Percentiles rank a stretch among this genome's conserved stretches.
These are phyloP conservation scores for Suhomyces xylopsoci DNA, from an alignment of 805 yeast genomes.

Conservation along the genomic window DNA sequence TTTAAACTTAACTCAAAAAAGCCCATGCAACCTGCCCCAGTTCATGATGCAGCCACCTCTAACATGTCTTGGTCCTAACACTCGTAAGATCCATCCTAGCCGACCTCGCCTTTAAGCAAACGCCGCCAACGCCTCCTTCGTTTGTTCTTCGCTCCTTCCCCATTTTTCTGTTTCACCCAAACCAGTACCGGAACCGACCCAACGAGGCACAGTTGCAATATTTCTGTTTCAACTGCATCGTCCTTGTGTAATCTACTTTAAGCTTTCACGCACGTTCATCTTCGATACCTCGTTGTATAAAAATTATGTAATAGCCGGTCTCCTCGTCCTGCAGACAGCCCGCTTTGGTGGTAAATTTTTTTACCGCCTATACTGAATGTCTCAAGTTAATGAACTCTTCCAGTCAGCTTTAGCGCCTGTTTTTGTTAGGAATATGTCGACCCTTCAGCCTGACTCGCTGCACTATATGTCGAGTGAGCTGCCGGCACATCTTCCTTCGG, in stretches of 20 bases:
- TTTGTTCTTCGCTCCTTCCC: not conserved
- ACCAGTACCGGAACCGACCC: not conserved
- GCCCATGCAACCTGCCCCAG: not conserved
- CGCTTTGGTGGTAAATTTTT: not conserved
- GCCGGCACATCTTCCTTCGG: not conserved
- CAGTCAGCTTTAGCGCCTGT: not conserved
- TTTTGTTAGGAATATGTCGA: not conserved
- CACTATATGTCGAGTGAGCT: not conserved
- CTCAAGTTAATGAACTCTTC: not conserved
- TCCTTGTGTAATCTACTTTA: not conserved
- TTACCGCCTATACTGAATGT: not conserved
- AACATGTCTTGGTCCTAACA: not conserved
- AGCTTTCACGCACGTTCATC: not conserved
- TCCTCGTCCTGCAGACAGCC: not conserved
- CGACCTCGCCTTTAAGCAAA: not conserved
- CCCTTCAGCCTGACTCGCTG: constrained; percentile 1
- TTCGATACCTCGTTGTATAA: not conserved
- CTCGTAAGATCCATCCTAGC: not conserved
- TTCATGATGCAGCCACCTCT: not conserved
- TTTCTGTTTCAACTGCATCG: not conserved
- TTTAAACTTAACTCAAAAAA: not conserved
- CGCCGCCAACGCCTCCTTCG: not conserved
- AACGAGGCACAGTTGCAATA: not conserved
- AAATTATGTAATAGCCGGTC: not conserved
- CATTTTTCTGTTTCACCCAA: not conserved